Conservation (phyloP, 2,329 filamentous ascomycete genomes). For the Rutstroemia sp. region DNA sequence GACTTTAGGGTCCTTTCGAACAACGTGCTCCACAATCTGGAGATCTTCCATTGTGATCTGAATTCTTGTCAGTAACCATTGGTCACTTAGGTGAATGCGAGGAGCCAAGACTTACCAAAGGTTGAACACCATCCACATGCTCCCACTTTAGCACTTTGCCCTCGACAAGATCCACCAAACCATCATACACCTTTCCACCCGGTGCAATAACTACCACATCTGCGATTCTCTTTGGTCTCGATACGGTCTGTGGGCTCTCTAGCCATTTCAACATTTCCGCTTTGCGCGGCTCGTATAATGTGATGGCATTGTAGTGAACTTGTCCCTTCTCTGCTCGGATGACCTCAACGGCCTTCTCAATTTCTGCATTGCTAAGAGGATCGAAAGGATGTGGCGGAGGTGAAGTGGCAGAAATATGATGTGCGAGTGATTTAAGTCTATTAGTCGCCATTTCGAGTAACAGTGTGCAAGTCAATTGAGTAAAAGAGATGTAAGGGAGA, state of each 20-base stretch:
- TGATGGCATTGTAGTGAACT: slow-evolving; percentile 80
- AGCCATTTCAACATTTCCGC: slow-evolving; percentile 77
- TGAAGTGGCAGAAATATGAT: slow-evolving; percentile 49
- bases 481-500: background rate
- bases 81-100: background rate
- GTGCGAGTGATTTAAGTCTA: slow-evolving; percentile 54
- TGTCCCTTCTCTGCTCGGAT: slow-evolving; percentile 63
- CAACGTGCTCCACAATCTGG: slow-evolving; percentile 67
- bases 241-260: slow-evolving; percentile 49
- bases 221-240: slow-evolving; percentile 63
- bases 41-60: slow-evolving; percentile 89
- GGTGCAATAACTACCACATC: slow-evolving; percentile 78
- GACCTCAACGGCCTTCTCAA: slow-evolving; percentile 60
- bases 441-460: slow-evolving; percentile 30
- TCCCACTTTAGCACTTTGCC: slow-evolving; percentile 68
- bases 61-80: slow-evolving; percentile 11
- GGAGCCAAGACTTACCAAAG: slow-evolving; percentile 48
- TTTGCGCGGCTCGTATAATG: slow-evolving; percentile 79
- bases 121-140: slow-evolving; percentile 68
- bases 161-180: slow-evolving; percentile 64
- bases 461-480: background rate
- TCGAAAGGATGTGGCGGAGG: slow-evolving; percentile 66
- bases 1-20: slow-evolving; percentile 72
- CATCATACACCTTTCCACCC: slow-evolving; percentile 76
- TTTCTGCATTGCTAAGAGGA: slow-evolving; percentile 65